Evolutionary conservation across 2,329 filamentous ascomycete species (phyloP).

Genomic region (Aspergillus sclerotialis): DNA sequence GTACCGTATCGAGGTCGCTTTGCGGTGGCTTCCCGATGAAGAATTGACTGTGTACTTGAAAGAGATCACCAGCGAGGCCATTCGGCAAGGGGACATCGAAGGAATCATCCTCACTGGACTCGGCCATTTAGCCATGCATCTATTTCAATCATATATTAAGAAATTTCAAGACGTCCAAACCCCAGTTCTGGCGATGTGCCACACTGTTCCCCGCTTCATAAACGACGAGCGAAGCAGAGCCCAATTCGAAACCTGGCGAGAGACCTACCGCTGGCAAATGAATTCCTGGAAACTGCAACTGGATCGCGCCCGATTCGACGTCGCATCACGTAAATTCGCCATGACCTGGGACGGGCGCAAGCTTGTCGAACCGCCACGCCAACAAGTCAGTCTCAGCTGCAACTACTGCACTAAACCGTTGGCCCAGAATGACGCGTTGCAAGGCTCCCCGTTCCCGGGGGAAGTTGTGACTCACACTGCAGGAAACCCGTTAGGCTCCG

Average conservation of each 20-base stretch:
- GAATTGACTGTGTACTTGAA: slow-evolving; percentile 48
- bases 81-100: slow-evolving; percentile 52
- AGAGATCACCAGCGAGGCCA: slow-evolving; percentile 44
- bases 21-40: slow-evolving; percentile 44
- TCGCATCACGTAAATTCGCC: slow-evolving; percentile 49
- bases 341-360: slow-evolving; percentile 43
- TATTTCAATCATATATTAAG: slow-evolving; percentile 55
- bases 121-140: slow-evolving; percentile 49
- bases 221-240: slow-evolving; percentile 45
- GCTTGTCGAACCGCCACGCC: slow-evolving; percentile 43
- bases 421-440: slow-evolving; percentile 37
- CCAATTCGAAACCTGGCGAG: slow-evolving; percentile 54
- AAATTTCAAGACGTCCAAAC: slow-evolving; percentile 57
- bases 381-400: slow-evolving; percentile 53
- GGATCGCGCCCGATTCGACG: slow-evolving; percentile 53
- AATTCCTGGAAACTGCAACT: slow-evolving; percentile 56
- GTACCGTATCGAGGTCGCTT: slow-evolving; percentile 55
- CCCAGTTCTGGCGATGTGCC: slow-evolving; percentile 53
- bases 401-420: slow-evolving; percentile 54
- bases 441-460: slow-evolving; percentile 16
- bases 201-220: slow-evolving; percentile 53
- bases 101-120: slow-evolving; percentile 57
- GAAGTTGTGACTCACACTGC: slow-evolving; percentile 30
- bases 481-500: slow-evolving; percentile 28
- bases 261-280: slow-evolving; percentile 54